Evolutionary conservation across 2,329 filamentous ascomycete species (phyloP).

Genomic region (Aureobasidium sp.): DNA sequence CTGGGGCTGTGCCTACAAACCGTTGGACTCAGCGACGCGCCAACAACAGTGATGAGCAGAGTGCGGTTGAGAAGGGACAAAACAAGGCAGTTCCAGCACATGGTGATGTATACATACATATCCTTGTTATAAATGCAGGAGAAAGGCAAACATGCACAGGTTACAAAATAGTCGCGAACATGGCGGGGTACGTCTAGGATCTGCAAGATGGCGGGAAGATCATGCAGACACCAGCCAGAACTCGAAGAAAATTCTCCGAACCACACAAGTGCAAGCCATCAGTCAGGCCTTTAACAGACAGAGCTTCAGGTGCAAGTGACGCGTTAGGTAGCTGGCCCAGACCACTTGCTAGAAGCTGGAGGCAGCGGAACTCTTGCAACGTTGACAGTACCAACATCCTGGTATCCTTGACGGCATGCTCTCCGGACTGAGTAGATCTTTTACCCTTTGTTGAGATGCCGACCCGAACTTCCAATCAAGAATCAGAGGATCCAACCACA

Average conservation of each 20-base stretch:
- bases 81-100: neutral
- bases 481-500: neutral
- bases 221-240: neutral
- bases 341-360: neutral
- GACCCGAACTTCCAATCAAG: neutral
- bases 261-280: neutral
- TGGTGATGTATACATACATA: neutral
- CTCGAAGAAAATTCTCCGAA: neutral
- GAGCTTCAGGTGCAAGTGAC: neutral
- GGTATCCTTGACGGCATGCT: neutral
- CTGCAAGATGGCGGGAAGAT: neutral
- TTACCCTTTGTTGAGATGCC: slow-evolving; percentile 2
- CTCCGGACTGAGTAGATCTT: neutral
- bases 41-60: neutral
- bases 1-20: neutral
- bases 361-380: neutral
- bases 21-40: neutral
- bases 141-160: neutral
- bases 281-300: neutral
- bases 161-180: too few relatives aligned
- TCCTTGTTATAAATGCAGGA: neutral
- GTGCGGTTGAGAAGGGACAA: neutral
- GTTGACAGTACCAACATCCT: neutral
- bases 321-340: neutral
- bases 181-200: neutral